Evolutionary conservation across 2,329 filamentous ascomycete genomes (phyloP).

Genomic region (Neofusicoccum parvum): DNA sequence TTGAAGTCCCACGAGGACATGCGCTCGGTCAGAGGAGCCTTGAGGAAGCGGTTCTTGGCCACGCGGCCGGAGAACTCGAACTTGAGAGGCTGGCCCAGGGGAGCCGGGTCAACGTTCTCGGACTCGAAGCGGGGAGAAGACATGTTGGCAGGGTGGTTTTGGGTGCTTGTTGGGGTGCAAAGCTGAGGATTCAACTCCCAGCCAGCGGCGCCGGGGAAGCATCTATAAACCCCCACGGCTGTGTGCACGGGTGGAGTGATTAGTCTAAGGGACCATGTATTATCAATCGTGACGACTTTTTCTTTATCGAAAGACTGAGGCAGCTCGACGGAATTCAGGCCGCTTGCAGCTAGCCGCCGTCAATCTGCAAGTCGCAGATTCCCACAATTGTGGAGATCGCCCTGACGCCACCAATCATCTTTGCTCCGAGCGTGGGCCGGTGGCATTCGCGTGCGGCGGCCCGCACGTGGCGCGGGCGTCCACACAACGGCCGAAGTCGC

Average conservation of each 20-base stretch:
- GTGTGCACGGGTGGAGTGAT: conserved; percentile 4
- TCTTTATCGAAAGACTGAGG: conserved; percentile 11
- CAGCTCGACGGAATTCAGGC: neutral
- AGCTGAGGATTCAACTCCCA: neutral
- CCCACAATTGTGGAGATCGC: neutral
- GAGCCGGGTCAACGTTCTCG: conserved; percentile 42
- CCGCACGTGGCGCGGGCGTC: conserved; percentile 12
- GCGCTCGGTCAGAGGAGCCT: conserved; percentile 68
- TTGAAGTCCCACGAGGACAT: conserved; percentile 63
- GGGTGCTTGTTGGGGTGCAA: neutral
- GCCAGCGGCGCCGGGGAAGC: neutral
- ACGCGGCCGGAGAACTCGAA: conserved; percentile 54
- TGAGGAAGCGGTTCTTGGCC: conserved; percentile 66
- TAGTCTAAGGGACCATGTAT: neutral
- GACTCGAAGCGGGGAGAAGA: conserved; percentile 42
- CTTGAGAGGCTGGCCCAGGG: conserved; percentile 46
- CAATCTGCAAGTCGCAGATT: neutral
- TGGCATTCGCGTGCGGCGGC: conserved; percentile 6
- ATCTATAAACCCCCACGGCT: conserved; percentile 3
- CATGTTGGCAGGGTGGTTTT: neutral
- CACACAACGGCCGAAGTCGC: conserved; percentile 12
- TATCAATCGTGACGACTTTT: conserved; percentile 6
- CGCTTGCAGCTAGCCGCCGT: conserved; percentile 8
- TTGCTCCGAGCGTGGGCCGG: conserved; percentile 8
- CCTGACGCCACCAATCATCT: neutral